Evolutionary conservation across 331 rosid species (phyloP), one percentile per base, ranked within the genome.

Genomic region (Spiraea crenata): DNA sequence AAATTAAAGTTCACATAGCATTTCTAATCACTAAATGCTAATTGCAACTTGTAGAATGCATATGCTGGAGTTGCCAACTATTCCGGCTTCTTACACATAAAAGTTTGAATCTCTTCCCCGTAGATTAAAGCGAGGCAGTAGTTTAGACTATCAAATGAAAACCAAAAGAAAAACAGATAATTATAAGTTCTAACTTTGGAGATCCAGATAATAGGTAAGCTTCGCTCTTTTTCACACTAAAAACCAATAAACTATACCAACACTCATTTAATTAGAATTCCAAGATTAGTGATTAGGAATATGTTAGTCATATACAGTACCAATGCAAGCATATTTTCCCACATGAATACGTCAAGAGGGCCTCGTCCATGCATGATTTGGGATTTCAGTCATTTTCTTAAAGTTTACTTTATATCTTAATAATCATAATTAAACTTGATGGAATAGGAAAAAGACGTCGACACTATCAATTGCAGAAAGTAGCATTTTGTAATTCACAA

Each of bases 381-480:
- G 75, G 41, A 2, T 48, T 74, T 31, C 69, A 61, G 59, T 82
- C 74, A 63, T 77, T 74, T 74, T 13, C 85, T 80, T 71, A 20
- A 74, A 77, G 83, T 67, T 40, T 69, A 77, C 81, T 68, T 69
- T 35, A 55, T 19, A 49, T 20, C 46, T 35, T 69, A 44, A 47
- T 14, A 31, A 19, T 65, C 70, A 64, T 49, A 20, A 76, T 80
- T 73, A 68, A 57, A 5, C 66, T 61, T 52, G 61, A 65, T 51
- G 63, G 14, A 17, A 47, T 66, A 44, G 34, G 6, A 11, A 40
- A 74, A 73, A 48, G 44, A 49, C 35, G 44, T 70, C 66, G 65
- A 65, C 80, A 58, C 55, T 70, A 57, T 70, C 74, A 45, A 49
- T 6, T 45, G 12, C 31, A 25, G 31, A 25, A 25, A 25, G 31